Evolutionary conservation across 176 grass and related monocot species (phyloP).

Genomic region (Ampelocalamus luodianensis): DNA sequence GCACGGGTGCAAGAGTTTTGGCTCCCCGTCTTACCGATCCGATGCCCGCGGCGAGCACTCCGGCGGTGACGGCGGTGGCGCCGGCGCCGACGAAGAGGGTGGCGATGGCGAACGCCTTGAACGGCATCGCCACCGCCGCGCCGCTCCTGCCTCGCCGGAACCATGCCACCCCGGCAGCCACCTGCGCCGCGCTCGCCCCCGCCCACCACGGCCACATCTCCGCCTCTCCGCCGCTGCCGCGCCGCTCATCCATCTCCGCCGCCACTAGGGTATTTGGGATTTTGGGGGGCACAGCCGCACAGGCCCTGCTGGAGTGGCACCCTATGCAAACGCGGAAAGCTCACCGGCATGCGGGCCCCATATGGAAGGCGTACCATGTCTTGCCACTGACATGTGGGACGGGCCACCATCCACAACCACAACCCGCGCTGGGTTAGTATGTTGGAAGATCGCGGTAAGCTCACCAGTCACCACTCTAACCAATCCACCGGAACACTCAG

Average conservation of each 20-base stretch:
- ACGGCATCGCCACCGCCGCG: conserved; percentile 62
- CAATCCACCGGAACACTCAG: neutral
- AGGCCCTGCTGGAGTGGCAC: neutral
- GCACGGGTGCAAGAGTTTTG: neutral
- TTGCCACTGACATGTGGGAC: conserved; percentile 28
- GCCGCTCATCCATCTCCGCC: conserved; percentile 42
- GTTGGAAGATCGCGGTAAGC: neutral
- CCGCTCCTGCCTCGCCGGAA: conserved; percentile 60
- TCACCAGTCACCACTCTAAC: neutral
- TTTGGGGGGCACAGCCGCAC: neutral
- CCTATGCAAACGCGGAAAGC: neutral
- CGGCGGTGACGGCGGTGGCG: conserved; percentile 48
- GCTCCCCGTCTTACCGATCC: conserved; percentile 42
- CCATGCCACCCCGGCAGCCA: too few relatives aligned
- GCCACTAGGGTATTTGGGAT: conserved; percentile 42
- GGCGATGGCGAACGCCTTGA: conserved; percentile 78
- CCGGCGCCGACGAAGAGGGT: conserved; percentile 65
- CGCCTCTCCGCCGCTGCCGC: conserved; percentile 17
- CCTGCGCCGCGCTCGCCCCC: conserved; percentile 62
- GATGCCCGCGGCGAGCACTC: conserved; percentile 59
- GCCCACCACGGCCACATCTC: conserved; percentile 63
- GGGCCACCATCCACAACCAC: too few relatives aligned
- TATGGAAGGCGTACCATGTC: neutral
- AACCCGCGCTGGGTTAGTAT: neutral
- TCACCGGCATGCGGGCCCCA: conserved; percentile 33